Conservation (phyloP, 345 rosid genomes). For the Eucalyptus paniculata region DNA sequence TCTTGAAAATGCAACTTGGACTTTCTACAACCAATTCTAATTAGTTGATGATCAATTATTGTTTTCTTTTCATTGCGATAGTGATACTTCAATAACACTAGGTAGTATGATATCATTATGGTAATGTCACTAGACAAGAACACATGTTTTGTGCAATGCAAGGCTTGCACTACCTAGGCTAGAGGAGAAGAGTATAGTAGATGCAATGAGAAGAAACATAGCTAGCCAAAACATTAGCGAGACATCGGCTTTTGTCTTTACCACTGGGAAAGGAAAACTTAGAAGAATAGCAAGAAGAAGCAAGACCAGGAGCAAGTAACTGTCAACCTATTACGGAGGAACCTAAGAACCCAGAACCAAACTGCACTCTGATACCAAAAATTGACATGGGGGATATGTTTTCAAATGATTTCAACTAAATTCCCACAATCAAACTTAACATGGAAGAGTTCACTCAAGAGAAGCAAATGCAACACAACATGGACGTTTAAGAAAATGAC, state of each 20-base stretch:
- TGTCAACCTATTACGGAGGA: conserved; percentile 73
- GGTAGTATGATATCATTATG: background rate
- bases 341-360: conserved; percentile 65
- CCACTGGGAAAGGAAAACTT: conserved; percentile 18
- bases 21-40: background rate
- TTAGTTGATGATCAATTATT: background rate
- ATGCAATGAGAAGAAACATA: background rate
- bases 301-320: conserved; percentile 1
- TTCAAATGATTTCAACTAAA: conserved; percentile 58
- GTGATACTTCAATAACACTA: background rate
- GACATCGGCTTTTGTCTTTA: conserved; percentile 17
- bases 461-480: too few relatives aligned
- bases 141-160: conserved; percentile 32
- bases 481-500: too few relatives aligned
- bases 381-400: conserved; percentile 61
- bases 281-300: conserved; percentile 12
- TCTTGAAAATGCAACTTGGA: background rate
- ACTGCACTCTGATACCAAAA: conserved; percentile 15
- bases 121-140: background rate
- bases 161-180: conserved; percentile 64
- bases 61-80: background rate
- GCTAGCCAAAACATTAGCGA: conserved; percentile 18
- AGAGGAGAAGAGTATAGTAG: conserved; percentile 30
- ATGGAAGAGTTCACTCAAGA: too few relatives aligned
- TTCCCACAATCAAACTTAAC: conserved; percentile 38